Evolutionary conservation across 768 basidiomycete genomes (phyloP), one percentile per base, ranked within the genome.

Genomic region (Collybia nuda): DNA sequence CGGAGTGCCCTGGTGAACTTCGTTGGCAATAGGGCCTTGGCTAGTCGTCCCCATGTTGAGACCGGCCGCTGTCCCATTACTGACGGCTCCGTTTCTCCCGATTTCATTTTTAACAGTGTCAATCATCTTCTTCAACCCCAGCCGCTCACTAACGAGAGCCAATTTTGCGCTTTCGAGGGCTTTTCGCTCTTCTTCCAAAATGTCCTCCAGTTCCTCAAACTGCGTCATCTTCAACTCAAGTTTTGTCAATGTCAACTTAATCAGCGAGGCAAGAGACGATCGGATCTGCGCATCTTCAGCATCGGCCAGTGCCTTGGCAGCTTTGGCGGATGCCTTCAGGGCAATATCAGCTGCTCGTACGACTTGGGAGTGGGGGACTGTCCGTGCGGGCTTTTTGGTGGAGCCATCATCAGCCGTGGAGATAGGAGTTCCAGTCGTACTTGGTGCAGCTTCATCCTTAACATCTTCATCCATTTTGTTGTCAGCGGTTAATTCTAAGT

Each of bases 171-270:
- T 83, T 74, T 99, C 97, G 39, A 99, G 69, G 29, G 82, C 75
- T 54, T 88, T 80, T 49, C 93, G 80, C 68, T 99, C 97, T 46
- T 92, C 87, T 65, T 98, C 97, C 45, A 99, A 73, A 7, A 93
- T 72, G 42, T 90, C 88, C 65, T 99, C 97, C 50, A 99, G 75
- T 66, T 92, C 87, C 65, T 98, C 97, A 61, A 98, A 98, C 66
- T 95, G 91, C 1, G 81, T 71, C 84, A 94, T 90, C 77, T 99
- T 98, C 47, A 96, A 75, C 62, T 98, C 95, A 32, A 98, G 83
- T 68, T 98, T 98, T 42, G 79, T 91, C 59, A 81, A 76, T 52
- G 79, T 91, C 48, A 90, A 77, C 68, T 91, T 88, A 70, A 99
- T 90, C 51, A 99, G 78, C 32, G 84, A 81, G 2, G 92, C 83